Conservation (phyloP, 1,284 basidiomycete genomes). For the Flammula alnicola region DNA sequence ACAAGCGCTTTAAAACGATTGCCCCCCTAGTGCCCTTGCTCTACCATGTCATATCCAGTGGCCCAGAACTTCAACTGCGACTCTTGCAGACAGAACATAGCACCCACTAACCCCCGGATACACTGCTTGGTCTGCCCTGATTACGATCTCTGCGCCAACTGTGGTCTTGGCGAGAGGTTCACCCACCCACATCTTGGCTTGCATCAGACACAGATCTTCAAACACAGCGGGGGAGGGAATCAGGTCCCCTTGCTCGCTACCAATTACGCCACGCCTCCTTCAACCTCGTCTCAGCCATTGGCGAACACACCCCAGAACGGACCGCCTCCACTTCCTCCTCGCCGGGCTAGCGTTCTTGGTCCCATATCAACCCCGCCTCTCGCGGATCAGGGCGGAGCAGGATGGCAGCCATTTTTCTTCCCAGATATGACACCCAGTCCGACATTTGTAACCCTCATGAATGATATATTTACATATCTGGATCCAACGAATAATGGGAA, state of each 20-base stretch:
- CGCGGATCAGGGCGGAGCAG: not conserved
- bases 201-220: constrained; percentile 11
- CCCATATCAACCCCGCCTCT: not conserved
- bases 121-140: constrained; percentile 13
- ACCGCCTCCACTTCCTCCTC: constrained; percentile 2
- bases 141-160: constrained; percentile 17
- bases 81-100: constrained; percentile 9
- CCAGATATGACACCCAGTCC: constrained; percentile 10
- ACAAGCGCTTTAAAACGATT: too few species aligned
- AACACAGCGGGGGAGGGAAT: constrained; percentile 7
- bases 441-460: constrained; percentile 8
- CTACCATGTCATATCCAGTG: not conserved
- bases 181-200: constrained; percentile 1
- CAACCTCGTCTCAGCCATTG: not conserved
- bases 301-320: not conserved
- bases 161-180: constrained; percentile 11
- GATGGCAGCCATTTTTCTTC: constrained; percentile 14
- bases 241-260: constrained; percentile 2
- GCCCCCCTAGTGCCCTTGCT: not conserved
- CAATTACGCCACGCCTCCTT: not conserved
- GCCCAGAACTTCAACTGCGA: constrained; percentile 12
- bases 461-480: constrained; percentile 18
- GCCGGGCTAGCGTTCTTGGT: not conserved
- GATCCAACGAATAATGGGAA: constrained; percentile 12
- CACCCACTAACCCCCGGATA: constrained; percentile 9